Conservation (phyloP, 805 yeast genomes). For the Kodamaea hsintzibuensis region DNA sequence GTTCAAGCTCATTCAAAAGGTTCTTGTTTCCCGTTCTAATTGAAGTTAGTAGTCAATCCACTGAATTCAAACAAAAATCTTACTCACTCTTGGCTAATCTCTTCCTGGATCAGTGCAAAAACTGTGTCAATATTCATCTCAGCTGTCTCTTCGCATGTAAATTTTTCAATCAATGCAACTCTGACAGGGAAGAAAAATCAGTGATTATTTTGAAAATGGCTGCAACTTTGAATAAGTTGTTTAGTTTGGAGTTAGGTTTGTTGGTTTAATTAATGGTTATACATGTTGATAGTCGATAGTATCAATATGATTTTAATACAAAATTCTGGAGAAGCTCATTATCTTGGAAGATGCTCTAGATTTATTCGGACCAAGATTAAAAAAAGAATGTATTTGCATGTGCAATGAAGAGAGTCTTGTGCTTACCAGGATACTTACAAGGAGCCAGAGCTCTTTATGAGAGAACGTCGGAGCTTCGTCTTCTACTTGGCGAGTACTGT, state of each 20-base stretch:
- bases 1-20: conserved; percentile 15
- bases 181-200: background rate
- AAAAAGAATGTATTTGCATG: conserved; percentile 1
- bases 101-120: conserved; percentile 12
- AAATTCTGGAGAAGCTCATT: too few species aligned
- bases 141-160: background rate
- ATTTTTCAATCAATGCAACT: conserved; percentile 1
- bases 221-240: conserved; percentile 1
- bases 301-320: too few species aligned
- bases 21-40: conserved; percentile 6
- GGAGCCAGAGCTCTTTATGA: conserved; percentile 33
- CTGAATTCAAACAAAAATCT: background rate
- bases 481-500: conserved; percentile 26
- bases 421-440: conserved; percentile 43
- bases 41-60: conserved; percentile 11
- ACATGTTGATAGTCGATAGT: too few species aligned
- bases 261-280: too few species aligned
- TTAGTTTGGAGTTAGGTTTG: too few species aligned
- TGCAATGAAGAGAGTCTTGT: conserved; percentile 19
- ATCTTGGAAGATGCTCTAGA: too few species aligned
- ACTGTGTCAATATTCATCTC: conserved; percentile 9
- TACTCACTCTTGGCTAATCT: conserved; percentile 12
- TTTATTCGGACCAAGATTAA: background rate
- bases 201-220: background rate
- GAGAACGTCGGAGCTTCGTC: conserved; percentile 35